phyloP scores from a whole-genome alignment of 2,329 filamentous ascomycete genomes.

The Clonostachys rosea region DNA sequence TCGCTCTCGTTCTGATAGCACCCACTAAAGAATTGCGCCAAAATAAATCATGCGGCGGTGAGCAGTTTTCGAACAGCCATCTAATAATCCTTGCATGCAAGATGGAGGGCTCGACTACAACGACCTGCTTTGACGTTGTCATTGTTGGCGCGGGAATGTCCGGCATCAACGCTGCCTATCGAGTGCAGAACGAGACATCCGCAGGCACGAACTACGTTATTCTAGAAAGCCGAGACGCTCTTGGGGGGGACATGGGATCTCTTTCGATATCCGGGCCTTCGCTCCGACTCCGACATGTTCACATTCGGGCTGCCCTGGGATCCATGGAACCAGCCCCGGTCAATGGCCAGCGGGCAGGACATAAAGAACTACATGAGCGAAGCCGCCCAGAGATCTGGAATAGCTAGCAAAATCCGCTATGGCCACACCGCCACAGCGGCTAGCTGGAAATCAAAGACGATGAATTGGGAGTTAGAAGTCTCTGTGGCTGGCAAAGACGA shows the following conservation, averaged over 20 bases:
- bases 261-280: slow-evolving; percentile 72
- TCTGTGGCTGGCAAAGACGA: slow-evolving; percentile 8
- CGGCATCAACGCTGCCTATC: slow-evolving; percentile 70
- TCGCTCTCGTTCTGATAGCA: too few species aligned
- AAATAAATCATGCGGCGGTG: too few species aligned
- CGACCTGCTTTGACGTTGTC: slow-evolving; percentile 42
- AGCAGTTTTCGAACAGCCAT: too few species aligned
- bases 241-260: slow-evolving; percentile 76
- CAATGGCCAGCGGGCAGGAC: slow-evolving; percentile 44
- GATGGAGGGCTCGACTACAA: not conserved
- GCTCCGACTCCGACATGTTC: slow-evolving; percentile 59
- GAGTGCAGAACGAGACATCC: slow-evolving; percentile 54
- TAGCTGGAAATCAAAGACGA: slow-evolving; percentile 19
- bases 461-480: slow-evolving; percentile 9
- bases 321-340: slow-evolving; percentile 55
- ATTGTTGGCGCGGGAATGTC: slow-evolving; percentile 70
- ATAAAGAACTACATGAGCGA: slow-evolving; percentile 51
- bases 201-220: slow-evolving; percentile 51
- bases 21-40: too few species aligned
- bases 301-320: slow-evolving; percentile 67
- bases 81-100: too few species aligned
- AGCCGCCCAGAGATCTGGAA: slow-evolving; percentile 42
- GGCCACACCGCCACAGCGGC: slow-evolving; percentile 34
- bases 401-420: slow-evolving; percentile 49
- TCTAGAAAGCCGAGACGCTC: slow-evolving; percentile 58